These are phyloP conservation scores for Acanthamoeba royreba DNA, from an alignment of 208 protist species.

Conservation along the genomic window DNA sequence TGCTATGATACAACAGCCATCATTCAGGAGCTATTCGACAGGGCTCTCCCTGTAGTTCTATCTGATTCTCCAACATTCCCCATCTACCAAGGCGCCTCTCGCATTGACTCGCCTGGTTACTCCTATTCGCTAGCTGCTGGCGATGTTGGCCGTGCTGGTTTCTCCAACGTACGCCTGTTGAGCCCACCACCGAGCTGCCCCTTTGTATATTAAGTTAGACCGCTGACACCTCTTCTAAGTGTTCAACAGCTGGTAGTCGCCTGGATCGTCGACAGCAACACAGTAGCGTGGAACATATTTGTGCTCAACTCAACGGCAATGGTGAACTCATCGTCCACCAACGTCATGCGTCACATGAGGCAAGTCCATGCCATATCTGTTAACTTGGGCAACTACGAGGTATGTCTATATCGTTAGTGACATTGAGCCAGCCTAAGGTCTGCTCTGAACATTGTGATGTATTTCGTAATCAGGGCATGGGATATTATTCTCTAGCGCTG, in stretches of 20 bases:
- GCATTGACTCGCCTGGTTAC: not conserved
- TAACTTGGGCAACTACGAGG: conserved; percentile 21
- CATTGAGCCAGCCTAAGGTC: no score
- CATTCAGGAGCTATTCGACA: not conserved
- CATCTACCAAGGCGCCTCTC: not conserved
- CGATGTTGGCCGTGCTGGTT: not conserved
- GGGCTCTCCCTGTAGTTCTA: not conserved
- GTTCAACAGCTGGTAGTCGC: not conserved
- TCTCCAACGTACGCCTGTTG: no score
- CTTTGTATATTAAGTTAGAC: no score
- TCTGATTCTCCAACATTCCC: not conserved
- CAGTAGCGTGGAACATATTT: not conserved
- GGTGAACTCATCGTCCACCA: not conserved
- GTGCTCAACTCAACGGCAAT: not conserved
- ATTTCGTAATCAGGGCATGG: no score
- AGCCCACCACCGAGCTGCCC: no score
- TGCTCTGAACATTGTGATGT: no score
- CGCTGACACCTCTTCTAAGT: not conserved
- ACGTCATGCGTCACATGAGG: not conserved
- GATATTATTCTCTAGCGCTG: no score
- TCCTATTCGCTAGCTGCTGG: not conserved
- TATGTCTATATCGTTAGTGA: no score
- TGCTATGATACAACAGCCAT: not conserved
- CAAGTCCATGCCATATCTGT: not conserved
- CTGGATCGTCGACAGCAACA: not conserved